phyloP scores from a whole-genome alignment of 768 basidiomycete species.

The Tulasnella sp. region DNA sequence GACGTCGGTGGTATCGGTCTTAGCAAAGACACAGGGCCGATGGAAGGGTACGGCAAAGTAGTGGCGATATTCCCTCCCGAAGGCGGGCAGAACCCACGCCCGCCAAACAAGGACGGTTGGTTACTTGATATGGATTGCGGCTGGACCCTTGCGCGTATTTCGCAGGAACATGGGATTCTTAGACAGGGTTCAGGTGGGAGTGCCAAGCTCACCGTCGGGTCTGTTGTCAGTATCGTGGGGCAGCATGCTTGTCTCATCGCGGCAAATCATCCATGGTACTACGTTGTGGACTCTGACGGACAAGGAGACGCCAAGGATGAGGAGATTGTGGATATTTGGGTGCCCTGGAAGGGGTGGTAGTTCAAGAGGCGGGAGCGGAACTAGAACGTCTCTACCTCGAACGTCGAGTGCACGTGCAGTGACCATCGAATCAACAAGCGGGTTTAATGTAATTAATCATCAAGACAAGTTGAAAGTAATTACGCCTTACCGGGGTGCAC shows the following conservation, averaged over 20 bases:
- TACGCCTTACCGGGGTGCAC: too few relatives aligned
- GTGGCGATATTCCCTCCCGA: conserved; percentile 36
- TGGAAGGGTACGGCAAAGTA: conserved; percentile 67
- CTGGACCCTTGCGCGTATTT: conserved; percentile 39
- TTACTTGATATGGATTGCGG: conserved; percentile 17
- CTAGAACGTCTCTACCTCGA: too few relatives aligned
- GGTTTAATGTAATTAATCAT: too few relatives aligned
- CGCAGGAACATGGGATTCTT: conserved; percentile 70
- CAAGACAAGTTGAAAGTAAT: too few relatives aligned
- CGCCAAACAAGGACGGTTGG: background rate
- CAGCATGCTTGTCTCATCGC: conserved; percentile 84
- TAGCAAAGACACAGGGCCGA: conserved; percentile 80
- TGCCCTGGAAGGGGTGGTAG: conserved; percentile 89
- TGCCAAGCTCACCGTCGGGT: conserved; percentile 52
- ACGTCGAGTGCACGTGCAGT: too few relatives aligned
- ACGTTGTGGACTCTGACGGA: conserved; percentile 64
- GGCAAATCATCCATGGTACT: conserved; percentile 79
- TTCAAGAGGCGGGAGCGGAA: too few relatives aligned
- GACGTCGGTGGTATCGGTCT: conserved; percentile 85
- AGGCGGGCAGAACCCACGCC: background rate
- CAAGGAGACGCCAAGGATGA: conserved; percentile 40
- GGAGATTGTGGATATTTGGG: conserved; percentile 76
- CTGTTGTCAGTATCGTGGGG: conserved; percentile 66
- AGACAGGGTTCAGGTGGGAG: background rate
- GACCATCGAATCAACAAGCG: too few relatives aligned